Base-by-base conservation (phyloP, 1,284 basidiomycete species). In the Leccinum solheimii region DNA sequence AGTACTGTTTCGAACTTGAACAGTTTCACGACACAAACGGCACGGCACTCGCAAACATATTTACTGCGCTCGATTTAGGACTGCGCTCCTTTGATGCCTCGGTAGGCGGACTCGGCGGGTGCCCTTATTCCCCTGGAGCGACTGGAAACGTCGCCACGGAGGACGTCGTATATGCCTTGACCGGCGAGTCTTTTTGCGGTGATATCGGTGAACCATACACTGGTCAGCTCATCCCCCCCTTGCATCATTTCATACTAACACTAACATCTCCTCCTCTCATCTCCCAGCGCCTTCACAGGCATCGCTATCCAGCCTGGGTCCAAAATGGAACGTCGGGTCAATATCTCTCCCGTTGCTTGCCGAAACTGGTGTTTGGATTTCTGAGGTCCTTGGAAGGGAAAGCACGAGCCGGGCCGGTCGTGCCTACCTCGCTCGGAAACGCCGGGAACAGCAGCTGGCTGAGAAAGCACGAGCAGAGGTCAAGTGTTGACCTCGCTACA, bases 331-430 rank as follows among this genome's bases (percentile, higher is more conserved):
- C 13, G 87, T 94, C 0, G 83, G 86, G 0, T 75, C 78, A 13
- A 79, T 91, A 49, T 81, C 91, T 64, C 76, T 95, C 43, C 82
- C 86, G 21, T 77, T 82, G 64, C 78, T 96, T 53, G 88, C 86
- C 1, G 84, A 89, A 54, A 86, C 88, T 21, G 94, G 94, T 0
- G 86, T 84, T 72, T 96, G 21, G 21, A 21, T 21, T 23, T 23
- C 23, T 2, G 23, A 23, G 93, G 93, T 80, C 63, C 79, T 97
- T 6, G 85, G 86, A 1, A 79, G 89, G 61, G 79, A 83, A 67
- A 94, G 21, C 21, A 21, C 21, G 21, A 95, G 92, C 75, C 81
- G 92, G n/a, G 94, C 88, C 0, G 94, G 91, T 1, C 82, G 83
- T 62, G 94, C 94, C n/a, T 78, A 91, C 49, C 76, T 85, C 55